These are phyloP conservation scores for Sclerotinia subarctica DNA, from an alignment of 2,329 filamentous ascomycete genomes.

Conservation along the genomic window DNA sequence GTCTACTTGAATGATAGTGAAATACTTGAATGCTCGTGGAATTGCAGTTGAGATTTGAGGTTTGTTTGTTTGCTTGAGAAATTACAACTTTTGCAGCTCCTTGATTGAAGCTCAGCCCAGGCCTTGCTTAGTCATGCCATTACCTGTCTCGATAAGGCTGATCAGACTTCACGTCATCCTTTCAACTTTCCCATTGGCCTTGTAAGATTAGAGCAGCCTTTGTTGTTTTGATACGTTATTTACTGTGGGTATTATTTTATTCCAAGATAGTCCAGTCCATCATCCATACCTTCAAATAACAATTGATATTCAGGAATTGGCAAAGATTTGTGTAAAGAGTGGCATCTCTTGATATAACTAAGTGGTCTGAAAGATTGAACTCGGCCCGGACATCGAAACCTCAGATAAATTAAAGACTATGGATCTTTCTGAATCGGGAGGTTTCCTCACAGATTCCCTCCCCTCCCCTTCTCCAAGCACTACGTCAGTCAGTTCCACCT, in stretches of 20 bases:
- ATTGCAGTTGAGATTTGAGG: background rate
- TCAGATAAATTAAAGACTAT: background rate
- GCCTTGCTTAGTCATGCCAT: constrained; percentile 9
- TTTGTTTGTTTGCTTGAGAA: background rate
- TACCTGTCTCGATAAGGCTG: background rate
- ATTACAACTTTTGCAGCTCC: background rate
- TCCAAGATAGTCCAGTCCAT: background rate
- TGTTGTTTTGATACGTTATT: background rate
- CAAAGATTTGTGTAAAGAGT: background rate
- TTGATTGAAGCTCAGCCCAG: background rate
- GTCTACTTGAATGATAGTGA: background rate
- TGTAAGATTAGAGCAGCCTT: background rate
- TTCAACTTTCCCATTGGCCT: background rate
- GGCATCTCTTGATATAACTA: background rate
- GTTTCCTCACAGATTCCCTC: constrained; percentile 48
- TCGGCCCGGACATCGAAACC: background rate
- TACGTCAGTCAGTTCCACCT: constrained; percentile 41
- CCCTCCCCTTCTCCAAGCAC: constrained; percentile 55
- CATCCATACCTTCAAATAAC: background rate
- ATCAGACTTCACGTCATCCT: background rate
- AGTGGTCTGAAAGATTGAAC: background rate
- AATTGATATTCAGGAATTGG: background rate
- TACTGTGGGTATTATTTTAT: background rate
- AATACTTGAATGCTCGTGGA: background rate
- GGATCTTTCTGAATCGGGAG: constrained; percentile 40